Evolutionary conservation across 2,329 filamentous ascomycete species (phyloP).

Genomic region (Sarocladium oryzae): DNA sequence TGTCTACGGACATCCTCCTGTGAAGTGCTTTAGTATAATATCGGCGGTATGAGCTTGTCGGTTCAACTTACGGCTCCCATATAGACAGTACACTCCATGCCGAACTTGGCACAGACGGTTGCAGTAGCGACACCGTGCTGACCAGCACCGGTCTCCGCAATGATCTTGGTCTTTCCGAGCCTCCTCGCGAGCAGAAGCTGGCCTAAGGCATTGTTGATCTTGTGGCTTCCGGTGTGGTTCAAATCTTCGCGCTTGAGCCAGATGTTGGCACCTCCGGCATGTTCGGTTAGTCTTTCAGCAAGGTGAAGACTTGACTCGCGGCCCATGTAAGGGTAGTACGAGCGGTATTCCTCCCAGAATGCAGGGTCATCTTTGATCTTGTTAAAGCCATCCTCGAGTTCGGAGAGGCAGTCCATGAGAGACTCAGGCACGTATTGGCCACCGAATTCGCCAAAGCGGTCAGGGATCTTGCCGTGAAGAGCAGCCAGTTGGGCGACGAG

Average conservation of each 20-base stretch:
- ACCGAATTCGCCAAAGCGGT: slow-evolving; percentile 91
- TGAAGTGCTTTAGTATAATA: slow-evolving; percentile 16
- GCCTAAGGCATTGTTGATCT: slow-evolving; percentile 98
- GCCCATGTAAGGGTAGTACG: slow-evolving; percentile 96
- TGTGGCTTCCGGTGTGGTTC: slow-evolving; percentile 96
- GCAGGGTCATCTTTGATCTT: slow-evolving; percentile 76
- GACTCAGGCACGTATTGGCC: slow-evolving; percentile 97
- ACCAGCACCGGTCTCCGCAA: slow-evolving; percentile 93
- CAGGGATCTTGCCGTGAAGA: slow-evolving; percentile 72
- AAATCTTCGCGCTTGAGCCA: slow-evolving; percentile 97
- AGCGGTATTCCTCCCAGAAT: slow-evolving; percentile 96
- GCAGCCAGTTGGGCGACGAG: slow-evolving; percentile 80
- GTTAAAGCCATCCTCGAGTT: slow-evolving; percentile 89
- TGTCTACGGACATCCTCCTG: slow-evolving; percentile 89
- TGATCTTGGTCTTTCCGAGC: slow-evolving; percentile 93
- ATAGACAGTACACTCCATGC: slow-evolving; percentile 95
- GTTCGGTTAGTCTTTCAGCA: slow-evolving; percentile 79
- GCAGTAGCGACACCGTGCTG: slow-evolving; percentile 98
- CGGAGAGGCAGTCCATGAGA: slow-evolving; percentile 89
- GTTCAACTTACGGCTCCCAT: slow-evolving; percentile 68
- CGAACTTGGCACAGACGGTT: slow-evolving; percentile 95
- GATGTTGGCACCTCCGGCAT: slow-evolving; percentile 89
- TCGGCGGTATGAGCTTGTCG: too few species aligned
- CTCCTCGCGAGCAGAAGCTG: slow-evolving; percentile 82
- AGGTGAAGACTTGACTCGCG: slow-evolving; percentile 87